Evolutionary conservation across 2,329 filamentous ascomycete species (phyloP), one percentile per base, ranked within the genome.

Genomic region (Fusarium drepaniforme): DNA sequence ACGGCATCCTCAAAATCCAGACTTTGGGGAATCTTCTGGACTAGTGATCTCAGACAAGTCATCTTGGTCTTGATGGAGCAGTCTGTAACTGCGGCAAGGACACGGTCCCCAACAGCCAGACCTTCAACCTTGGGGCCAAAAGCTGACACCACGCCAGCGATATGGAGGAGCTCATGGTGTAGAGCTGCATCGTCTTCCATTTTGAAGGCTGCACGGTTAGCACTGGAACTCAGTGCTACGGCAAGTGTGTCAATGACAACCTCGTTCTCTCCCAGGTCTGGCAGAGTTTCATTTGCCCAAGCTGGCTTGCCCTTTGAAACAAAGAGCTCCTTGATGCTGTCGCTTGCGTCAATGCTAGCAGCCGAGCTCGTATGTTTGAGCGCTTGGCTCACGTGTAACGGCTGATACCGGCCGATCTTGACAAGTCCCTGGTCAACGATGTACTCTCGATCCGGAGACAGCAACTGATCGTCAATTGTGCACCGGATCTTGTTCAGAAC

Each of bases 331-430:
- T 37, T 57, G 13, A 57, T 5, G 23, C 9, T 3, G 1, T 25
- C 12, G 2, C 3, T 8, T 18, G n/a, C 8, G 5, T 37, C 21
- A 9, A 57, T 6, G 11, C 2, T 8, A 37, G n/a, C 15, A 25
- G 33, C 30, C 1, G 13, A 25, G 33, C 30, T 57, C n/a, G 53
- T 12, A n/a, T 57, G 13, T 37, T 37, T 37, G n/a, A 57, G 33
- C 13, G 37, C 53, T 16, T 57, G n/a, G 12, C 28, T 16, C 15
- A 57, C 53, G 30, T 15, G 12, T 3, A 57, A 15, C 15, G 53
- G 53, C 33, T 57, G 53, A 25, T 57, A 57, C n/a, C 53, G 53
- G n/a, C 53, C 53, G n/a, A 57, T 57, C 53, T 57, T 57, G 53
- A 57, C 53, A 37, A 57, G n/a, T 16, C 53, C 53, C 7, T 57